These are phyloP conservation scores for Luvunga scandens DNA, from an alignment of 345 rosid species.

Conservation along the genomic window DNA sequence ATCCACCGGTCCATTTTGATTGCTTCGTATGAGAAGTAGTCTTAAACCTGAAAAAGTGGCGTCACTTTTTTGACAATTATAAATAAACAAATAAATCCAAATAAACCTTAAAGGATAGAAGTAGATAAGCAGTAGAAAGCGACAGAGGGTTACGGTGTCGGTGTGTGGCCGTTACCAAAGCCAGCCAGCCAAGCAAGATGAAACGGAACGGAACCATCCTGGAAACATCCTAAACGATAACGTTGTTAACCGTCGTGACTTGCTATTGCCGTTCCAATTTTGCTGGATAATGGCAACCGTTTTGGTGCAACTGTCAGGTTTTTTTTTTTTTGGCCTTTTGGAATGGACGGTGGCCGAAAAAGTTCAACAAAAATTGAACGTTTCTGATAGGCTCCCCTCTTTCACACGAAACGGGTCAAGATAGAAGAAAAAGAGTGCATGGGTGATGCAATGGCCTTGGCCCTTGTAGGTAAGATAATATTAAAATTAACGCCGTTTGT, in stretches of 20 bases:
- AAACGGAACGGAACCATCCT: background rate
- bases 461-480: too few species aligned
- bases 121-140: background rate
- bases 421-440: background rate
- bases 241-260: background rate
- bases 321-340: too few species aligned
- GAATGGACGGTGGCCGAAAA: constrained; percentile 8
- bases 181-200: background rate
- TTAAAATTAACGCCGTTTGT: background rate
- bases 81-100: background rate
- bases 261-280: background rate
- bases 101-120: background rate
- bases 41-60: background rate
- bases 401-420: background rate
- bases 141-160: background rate
- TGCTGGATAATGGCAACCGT: background rate
- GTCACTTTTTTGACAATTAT: background rate
- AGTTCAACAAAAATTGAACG: background rate
- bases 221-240: constrained; percentile 6
- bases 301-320: background rate
- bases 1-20: background rate
- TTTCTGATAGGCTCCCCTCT: background rate
- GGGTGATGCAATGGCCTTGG: too few species aligned
- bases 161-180: background rate
- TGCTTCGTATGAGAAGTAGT: background rate